Percentiles rank a stretch among this genome's conserved stretches.
Evolutionary conservation across 2,329 filamentous ascomycete species (phyloP).

Genomic region (Botrytis cinerea): DNA sequence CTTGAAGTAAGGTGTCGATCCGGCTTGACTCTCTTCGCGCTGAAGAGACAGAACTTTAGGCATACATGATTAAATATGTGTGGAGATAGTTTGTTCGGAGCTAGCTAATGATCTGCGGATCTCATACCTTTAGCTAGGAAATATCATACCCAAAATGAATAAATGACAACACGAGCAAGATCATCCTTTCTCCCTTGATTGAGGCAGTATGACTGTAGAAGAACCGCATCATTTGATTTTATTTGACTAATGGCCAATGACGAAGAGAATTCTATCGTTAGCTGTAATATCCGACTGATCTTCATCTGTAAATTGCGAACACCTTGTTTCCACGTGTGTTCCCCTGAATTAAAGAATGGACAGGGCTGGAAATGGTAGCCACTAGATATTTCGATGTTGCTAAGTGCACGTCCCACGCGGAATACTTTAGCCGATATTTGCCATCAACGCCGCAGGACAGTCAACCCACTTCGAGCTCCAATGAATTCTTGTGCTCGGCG

Average conservation of each 20-base stretch:
- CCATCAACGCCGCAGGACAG: neutral
- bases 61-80: neutral
- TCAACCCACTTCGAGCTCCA: neutral
- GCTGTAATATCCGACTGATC: slow-evolving; percentile 7
- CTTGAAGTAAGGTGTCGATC: slow-evolving; percentile 50
- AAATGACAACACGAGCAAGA: slow-evolving; percentile 1
- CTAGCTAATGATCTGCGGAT: slow-evolving; percentile 2
- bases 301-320: slow-evolving; percentile 7
- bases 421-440: neutral
- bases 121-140: neutral
- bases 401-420: slow-evolving; percentile 18
- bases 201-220: neutral
- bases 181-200: neutral
- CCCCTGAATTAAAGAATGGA: neutral
- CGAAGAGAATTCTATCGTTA: neutral
- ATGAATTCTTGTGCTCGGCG: neutral
- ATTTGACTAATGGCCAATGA: neutral
- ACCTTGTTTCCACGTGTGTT: neutral
- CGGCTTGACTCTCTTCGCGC: neutral
- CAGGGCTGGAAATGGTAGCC: neutral
- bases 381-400: neutral
- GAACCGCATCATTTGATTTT: neutral
- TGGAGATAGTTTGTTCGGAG: neutral
- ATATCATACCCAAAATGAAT: neutral
- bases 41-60: neutral